phyloP scores from a whole-genome alignment of 345 rosid genomes.

The Citrus mangshanensis region DNA sequence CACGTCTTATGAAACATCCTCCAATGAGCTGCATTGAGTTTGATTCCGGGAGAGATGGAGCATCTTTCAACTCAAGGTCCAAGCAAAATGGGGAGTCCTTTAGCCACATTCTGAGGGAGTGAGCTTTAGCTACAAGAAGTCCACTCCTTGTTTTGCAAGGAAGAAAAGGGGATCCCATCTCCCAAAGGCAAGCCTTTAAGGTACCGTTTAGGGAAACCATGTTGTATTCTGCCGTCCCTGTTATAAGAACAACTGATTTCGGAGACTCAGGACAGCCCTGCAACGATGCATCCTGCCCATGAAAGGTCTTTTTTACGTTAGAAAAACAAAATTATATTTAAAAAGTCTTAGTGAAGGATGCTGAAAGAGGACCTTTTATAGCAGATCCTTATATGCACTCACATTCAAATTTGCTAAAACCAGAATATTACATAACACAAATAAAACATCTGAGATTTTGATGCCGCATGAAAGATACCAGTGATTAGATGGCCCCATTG shows the following conservation, averaged over 20 bases:
- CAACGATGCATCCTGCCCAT: slow-evolving; percentile 81
- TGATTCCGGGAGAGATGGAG: slow-evolving; percentile 53
- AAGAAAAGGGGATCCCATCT: slow-evolving; percentile 95
- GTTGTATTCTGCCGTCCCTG: slow-evolving; percentile 87
- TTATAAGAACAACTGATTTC: slow-evolving; percentile 83
- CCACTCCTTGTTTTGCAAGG: slow-evolving; percentile 83
- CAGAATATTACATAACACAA: neutral
- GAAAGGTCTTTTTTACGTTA: slow-evolving; percentile 1
- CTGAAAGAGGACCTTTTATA: neutral
- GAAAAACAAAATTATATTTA: neutral
- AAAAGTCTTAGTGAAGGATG: neutral
- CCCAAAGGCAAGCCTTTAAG: slow-evolving; percentile 88
- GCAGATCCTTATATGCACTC: neutral
- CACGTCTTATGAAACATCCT: slow-evolving; percentile 77
- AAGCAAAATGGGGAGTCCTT: slow-evolving; percentile 95
- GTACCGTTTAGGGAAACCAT: slow-evolving; percentile 77
- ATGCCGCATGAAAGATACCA: neutral
- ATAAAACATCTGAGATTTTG: neutral
- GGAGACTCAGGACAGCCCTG: slow-evolving; percentile 89
- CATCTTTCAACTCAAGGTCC: slow-evolving; percentile 83
- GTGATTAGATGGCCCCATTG: neutral
- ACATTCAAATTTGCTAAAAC: neutral
- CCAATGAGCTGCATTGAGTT: slow-evolving; percentile 82
- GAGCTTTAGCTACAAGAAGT: slow-evolving; percentile 85
- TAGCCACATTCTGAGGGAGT: slow-evolving; percentile 95